Evolutionary conservation across 192 early-diverging fungal genomes (phyloP).

Genomic region (Linnemannia schmuckeri): DNA sequence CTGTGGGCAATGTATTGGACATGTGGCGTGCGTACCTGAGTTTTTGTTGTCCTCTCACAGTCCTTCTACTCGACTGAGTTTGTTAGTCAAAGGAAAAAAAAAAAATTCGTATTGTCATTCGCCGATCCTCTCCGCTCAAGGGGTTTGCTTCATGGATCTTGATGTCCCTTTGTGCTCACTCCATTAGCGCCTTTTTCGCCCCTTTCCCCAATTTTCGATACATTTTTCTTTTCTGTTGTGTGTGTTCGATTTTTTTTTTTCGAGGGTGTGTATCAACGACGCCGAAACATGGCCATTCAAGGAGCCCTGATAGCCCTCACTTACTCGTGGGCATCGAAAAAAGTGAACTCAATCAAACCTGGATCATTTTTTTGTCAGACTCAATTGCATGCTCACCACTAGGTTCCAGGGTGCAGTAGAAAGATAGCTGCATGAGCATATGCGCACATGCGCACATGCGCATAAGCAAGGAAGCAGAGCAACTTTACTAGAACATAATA

Average conservation of each 20-base stretch:
- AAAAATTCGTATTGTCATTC: not conserved
- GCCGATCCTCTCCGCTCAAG: conserved; percentile 8
- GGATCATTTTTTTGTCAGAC: too few species aligned
- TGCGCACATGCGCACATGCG: too few species aligned
- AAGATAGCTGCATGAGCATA: not conserved
- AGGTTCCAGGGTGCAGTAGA: not conserved
- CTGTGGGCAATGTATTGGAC: too few species aligned
- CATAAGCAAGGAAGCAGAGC: too few species aligned
- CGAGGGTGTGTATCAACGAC: not conserved
- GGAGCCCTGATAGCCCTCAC: not conserved
- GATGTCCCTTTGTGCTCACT: not conserved
- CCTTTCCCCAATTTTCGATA: not conserved
- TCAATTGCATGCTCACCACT: not conserved
- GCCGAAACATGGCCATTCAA: not conserved
- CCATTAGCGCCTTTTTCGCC: not conserved
- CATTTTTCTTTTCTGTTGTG: too few species aligned
- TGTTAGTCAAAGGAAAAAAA: not conserved
- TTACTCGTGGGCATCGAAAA: not conserved
- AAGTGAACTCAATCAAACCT: not conserved
- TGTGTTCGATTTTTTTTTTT: too few species aligned
- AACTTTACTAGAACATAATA: not conserved
- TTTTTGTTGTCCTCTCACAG: not conserved
- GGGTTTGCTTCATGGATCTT: not conserved
- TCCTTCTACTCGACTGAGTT: not conserved
- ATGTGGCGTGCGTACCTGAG: not conserved